phyloP scores from a whole-genome alignment of 805 yeast genomes.

The Vanderwaltozyma verrucispora region DNA sequence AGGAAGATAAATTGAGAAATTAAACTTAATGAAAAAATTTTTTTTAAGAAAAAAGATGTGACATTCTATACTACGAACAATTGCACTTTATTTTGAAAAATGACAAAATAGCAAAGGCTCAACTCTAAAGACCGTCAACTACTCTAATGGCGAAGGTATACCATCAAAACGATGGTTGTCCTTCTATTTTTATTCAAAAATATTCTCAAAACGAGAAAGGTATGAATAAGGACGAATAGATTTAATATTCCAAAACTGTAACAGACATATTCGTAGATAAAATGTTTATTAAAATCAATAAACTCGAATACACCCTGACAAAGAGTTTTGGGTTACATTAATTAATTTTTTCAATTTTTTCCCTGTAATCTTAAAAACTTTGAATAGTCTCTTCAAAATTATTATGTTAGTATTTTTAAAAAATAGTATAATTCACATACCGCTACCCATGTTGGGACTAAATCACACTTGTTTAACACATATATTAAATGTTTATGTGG shows the following conservation, averaged over 20 bases:
- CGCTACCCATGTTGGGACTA: constrained; percentile 98
- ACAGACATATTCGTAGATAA: constrained; percentile 69
- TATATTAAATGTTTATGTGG: constrained; percentile 94
- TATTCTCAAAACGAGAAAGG: constrained; percentile 28
- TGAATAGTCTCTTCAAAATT: too few species aligned
- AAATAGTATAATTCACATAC: constrained; percentile 50
- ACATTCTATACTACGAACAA: constrained; percentile 84
- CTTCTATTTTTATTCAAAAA: constrained; percentile 29
- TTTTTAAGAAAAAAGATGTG: constrained; percentile 35
- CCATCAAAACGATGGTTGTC: constrained; percentile 38
- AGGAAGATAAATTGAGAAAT: not conserved
- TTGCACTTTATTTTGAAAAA: constrained; percentile 4
- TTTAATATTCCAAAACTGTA: constrained; percentile 93
- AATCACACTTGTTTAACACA: constrained; percentile 93
- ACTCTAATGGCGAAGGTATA: constrained; percentile 36
- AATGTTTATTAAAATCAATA: constrained; percentile 12
- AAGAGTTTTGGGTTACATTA: constrained; percentile 59
- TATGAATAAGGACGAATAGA: constrained; percentile 39
- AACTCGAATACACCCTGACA: constrained; percentile 56
- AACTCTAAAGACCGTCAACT: constrained; percentile 56
- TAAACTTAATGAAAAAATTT: not conserved
- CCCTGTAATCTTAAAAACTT: too few species aligned
- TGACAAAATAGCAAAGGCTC: constrained; percentile 35
- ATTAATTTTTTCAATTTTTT: not conserved
- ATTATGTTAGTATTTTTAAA: too few species aligned